A percentile compares a stretch with the other conserved stretches of the same genome.
phyloP scores from a whole-genome alignment of 1,139 yeast species.

The Yamadazyma sp. region DNA sequence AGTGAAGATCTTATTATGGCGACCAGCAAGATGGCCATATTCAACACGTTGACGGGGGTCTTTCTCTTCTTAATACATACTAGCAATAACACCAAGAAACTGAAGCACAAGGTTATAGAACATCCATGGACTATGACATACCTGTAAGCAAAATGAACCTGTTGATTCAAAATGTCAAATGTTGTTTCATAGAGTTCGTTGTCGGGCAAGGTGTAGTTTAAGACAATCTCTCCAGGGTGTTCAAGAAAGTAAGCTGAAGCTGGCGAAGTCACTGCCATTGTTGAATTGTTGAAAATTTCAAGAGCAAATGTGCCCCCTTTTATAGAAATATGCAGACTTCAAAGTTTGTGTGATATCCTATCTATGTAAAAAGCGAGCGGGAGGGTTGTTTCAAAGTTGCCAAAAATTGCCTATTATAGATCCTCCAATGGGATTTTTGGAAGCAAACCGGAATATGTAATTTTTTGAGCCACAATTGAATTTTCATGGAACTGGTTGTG shows the following conservation, averaged over 20 bases:
- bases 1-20: conserved; percentile 59
- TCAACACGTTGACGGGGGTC: conserved; percentile 70
- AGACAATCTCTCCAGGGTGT: conserved; percentile 17
- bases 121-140: conserved; percentile 22
- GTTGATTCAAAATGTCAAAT: conserved; percentile 16
- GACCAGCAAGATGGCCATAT: conserved; percentile 56
- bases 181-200: conserved; percentile 10
- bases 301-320: not conserved
- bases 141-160: conserved; percentile 8
- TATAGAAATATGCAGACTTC: not conserved
- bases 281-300: not conserved
- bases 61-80: conserved; percentile 49
- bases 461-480: no score
- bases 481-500: no score
- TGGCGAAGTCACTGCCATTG: not conserved
- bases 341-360: not conserved
- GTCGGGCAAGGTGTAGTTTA: conserved; percentile 20
- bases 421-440: conserved; percentile 5
- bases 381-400: conserved; percentile 1
- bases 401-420: conserved; percentile 11
- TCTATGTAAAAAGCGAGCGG: not conserved
- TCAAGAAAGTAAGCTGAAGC: not conserved
- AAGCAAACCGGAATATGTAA: not conserved
- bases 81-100: conserved; percentile 24
- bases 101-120: conserved; percentile 28